Conservation (phyloP, 202 grass and related monocot genomes). For the Schoenoplectus tabernaemontani region DNA sequence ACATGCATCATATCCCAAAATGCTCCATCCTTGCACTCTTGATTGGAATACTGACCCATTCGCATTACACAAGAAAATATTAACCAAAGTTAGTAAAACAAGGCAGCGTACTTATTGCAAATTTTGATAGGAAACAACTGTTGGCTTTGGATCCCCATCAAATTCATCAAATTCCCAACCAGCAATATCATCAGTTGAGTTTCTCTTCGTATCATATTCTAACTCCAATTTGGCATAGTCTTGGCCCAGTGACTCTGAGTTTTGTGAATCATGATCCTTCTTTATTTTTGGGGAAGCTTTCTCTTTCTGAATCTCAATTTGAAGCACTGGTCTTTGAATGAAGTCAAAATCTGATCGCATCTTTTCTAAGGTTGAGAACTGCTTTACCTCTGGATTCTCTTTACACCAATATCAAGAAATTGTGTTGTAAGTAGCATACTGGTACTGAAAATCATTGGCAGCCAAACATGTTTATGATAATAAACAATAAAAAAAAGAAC, state of each 20-base stretch:
- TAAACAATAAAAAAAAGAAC: slow-evolving; percentile 14
- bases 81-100: not conserved
- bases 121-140: slow-evolving; percentile 3
- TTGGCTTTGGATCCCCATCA: slow-evolving; percentile 48
- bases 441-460: not conserved
- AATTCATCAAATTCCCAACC: slow-evolving; percentile 94
- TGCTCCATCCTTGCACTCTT: not conserved
- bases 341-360: slow-evolving; percentile 53
- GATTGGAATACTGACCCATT: slow-evolving; percentile 5
- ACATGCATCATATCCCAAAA: not conserved
- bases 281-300: slow-evolving; percentile 34
- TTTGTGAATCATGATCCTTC: slow-evolving; percentile 37
- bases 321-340: slow-evolving; percentile 58
- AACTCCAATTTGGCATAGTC: slow-evolving; percentile 42
- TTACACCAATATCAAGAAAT: slow-evolving; percentile 25
- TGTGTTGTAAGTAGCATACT: slow-evolving; percentile 9
- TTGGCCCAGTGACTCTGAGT: slow-evolving; percentile 34
- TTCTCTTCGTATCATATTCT: slow-evolving; percentile 45
- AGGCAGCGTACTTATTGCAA: not conserved
- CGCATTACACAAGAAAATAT: not conserved
- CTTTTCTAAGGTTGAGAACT: slow-evolving; percentile 48
- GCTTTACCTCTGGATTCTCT: slow-evolving; percentile 66
- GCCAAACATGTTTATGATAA: not conserved
- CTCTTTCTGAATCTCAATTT: slow-evolving; percentile 45
- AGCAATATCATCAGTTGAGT: slow-evolving; percentile 53